Base-by-base conservation (phyloP, 2,329 filamentous ascomycete species). In the Claviceps quebecensis region DNA sequence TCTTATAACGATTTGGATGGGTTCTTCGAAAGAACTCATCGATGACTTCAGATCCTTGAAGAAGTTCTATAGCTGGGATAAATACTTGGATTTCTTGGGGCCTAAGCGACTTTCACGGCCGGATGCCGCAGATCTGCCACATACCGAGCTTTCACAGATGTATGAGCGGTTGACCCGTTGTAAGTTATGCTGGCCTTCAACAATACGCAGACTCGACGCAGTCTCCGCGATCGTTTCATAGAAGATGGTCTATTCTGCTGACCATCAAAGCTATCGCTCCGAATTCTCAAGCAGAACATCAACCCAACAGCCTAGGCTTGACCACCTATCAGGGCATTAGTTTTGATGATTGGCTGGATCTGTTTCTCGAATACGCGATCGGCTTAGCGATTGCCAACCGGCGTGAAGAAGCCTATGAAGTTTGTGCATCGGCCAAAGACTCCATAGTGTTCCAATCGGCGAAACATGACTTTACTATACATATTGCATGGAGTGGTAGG, bases 281-380 rank as follows among this genome's bases (percentile, higher is more conserved):
- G 8, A 53, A 53, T 22, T 22, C 48, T n/a, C 53, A 55, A n/a
- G n/a, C 34, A 6, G 44, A 46, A 16, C 41, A 45, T 40, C 51
- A 53, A 43, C 16, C 22, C 40, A 48, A 45, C 13, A 40, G 34
- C 22, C 29, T 50, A 9, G 43, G 43, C 29, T 14, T 54, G 39
- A 57, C 52, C 23, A 46, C 63, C 53, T 90, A 88, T 61, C 83
- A 87, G 57, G 86, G 85, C 7, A 86, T 97, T 46, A 72, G 81
- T 0, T 95, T 97, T 61, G 74, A 83, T 53, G 77, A 81, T 46
- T 98, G 93, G 93, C 76, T 96, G 3, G 86, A 94, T 58, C 75
- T 95, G 1, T 95, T 98, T 63, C 76, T 94, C 38, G 86, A 93
- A 60, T 94, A 94, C 63, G 86, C 89, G 3, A 74, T 96, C 47